Base-by-base conservation (phyloP, 805 yeast genomes). In the Metschnikowia borealis region DNA sequence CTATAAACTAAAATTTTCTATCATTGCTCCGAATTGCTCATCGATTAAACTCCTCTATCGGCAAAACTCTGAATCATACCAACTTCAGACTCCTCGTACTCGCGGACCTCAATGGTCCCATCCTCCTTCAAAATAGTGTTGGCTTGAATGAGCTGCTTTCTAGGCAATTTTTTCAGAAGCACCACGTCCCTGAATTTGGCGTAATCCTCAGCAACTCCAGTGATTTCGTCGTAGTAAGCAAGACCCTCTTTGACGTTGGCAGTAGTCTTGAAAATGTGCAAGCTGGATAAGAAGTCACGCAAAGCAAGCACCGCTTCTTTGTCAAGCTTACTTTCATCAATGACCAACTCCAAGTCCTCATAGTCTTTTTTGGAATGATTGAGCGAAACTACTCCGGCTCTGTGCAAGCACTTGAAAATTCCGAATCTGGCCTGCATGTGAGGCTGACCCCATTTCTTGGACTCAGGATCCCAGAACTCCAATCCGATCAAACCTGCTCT, bases 341-440 rank as follows among this genome's bases (percentile, higher is more conserved):
- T 65, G 14, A 67, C 72, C 45, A 89, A 73, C 46, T 71, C 71
- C 61, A 89, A 71, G 60, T 89, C 95, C 34, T 79, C 74, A 61
- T 61, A 83, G 49, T 71, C 71, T 21, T 71, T 76, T 53, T 77
- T 72, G 13, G 77, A 62, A 59, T 75, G 71, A 35, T 74, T 75
- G 46, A 89, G 68, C 44, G 72, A 70, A 26, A 83, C 83, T 37
- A 89, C 84, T 29, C 86, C 83, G 0, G 89, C 84, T 48, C 82
- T 76, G 60, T 86, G 69, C 63, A 87, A 83, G 13, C 84, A 78
- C 70, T 87, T 87, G 77, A 87, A 76, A 58, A 89, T 89, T 32
- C 94, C 88, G 69, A 79, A 89, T 67, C 97, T 77, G 3, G 96
- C 96, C 71, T 89, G 96, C 89, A 89, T 88, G 66, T 89, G 97